Conservation (phyloP, 83 land plant genomes). For the Picea engelmannii region DNA sequence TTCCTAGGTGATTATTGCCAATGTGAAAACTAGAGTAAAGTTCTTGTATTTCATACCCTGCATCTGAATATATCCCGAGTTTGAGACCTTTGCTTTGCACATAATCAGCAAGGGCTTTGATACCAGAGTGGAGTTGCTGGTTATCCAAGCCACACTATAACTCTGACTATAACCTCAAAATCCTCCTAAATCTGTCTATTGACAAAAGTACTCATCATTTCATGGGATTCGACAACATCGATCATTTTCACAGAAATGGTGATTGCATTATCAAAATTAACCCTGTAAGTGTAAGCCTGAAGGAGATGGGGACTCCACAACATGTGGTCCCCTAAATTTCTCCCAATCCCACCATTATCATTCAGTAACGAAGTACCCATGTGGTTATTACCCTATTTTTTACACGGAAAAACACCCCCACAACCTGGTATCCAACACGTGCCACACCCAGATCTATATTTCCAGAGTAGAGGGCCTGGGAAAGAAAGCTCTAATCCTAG, state of each 20-base stretch:
- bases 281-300: no score
- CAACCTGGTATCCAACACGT: background rate
- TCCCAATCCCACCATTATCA: background rate
- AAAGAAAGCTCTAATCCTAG: background rate
- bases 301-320: no score
- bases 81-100: slow-evolving; percentile 18
- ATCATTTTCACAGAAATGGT: no score
- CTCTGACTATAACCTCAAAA: no score
- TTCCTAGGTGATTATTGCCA: background rate
- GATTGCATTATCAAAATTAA: no score
- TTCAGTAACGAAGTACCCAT: background rate
- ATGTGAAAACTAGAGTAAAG: background rate
- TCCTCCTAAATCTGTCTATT: no score
- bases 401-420: background rate
- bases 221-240: no score
- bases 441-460: background rate
- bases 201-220: no score
- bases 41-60: background rate
- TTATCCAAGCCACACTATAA: no score
- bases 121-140: slow-evolving; percentile 4
- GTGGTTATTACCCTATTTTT: slow-evolving; percentile 3
- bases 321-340: no score
- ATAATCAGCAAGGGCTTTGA: slow-evolving; percentile 13
- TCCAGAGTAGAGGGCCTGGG: background rate
- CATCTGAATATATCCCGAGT: slow-evolving; percentile 15